A percentile compares a stretch with the other conserved stretches of the same genome.
These are phyloP conservation scores for Lactarius sanguifluus DNA, from an alignment of 768 basidiomycete species.

Conservation along the genomic window DNA sequence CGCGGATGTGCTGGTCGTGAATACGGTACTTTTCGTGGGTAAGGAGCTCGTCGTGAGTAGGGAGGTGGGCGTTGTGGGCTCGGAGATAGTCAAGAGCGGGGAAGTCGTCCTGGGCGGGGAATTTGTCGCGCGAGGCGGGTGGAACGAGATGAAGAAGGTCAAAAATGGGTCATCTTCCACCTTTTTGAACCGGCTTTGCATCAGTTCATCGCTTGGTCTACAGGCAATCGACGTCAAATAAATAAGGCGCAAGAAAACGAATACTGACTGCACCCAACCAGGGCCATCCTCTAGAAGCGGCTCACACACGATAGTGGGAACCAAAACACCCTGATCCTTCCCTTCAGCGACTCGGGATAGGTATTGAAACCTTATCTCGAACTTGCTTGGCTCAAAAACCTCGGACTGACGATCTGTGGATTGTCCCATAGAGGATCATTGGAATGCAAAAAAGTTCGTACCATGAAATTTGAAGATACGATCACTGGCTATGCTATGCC, in stretches of 20 bases:
- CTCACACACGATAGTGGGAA: background rate
- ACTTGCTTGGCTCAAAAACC: conserved; percentile 3
- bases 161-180: conserved; percentile 2
- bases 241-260: background rate
- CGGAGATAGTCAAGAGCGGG: background rate
- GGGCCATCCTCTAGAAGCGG: conserved; percentile 8
- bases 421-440: background rate
- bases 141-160: conserved; percentile 17
- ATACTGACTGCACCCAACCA: conserved; percentile 6
- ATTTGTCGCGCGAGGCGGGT: background rate
- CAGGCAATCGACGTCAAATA: background rate
- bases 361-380: conserved; percentile 16
- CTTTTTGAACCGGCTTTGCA: conserved; percentile 10
- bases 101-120: background rate
- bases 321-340: background rate
- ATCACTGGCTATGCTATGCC: conserved; percentile 17
- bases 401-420: conserved; percentile 9
- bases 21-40: background rate
- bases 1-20: background rate
- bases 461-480: conserved; percentile 15
- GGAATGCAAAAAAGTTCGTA: background rate
- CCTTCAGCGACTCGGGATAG: conserved; percentile 1
- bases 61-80: background rate
- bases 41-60: background rate
- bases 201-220: conserved; percentile 15